phyloP scores from a whole-genome alignment of 208 protist species.

The Leishmania major region DNA sequence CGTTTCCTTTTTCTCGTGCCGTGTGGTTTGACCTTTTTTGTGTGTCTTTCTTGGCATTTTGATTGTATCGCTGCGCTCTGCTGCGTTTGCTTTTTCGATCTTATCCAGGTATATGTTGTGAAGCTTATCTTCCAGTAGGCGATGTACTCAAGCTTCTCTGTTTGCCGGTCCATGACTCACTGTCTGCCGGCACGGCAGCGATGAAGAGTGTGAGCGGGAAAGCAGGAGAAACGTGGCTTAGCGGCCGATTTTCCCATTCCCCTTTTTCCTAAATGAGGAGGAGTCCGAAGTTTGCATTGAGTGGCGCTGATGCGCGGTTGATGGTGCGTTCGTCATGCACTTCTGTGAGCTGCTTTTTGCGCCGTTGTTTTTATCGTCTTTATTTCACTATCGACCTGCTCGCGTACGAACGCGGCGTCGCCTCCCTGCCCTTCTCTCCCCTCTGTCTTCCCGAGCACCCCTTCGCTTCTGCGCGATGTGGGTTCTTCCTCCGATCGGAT shows the following conservation, averaged over 20 bases:
- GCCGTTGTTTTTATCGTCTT: not conserved
- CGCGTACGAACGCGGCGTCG: not conserved
- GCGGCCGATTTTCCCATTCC: not conserved
- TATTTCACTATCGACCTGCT: not conserved
- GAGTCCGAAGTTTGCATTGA: not conserved
- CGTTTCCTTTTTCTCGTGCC: conserved; percentile 6
- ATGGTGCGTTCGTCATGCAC: not conserved
- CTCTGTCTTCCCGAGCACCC: not conserved
- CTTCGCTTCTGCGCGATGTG: not conserved
- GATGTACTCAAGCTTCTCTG: not conserved
- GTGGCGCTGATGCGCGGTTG: not conserved
- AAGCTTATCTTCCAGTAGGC: not conserved
- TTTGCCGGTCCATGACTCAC: not conserved
- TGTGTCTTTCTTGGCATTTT: not conserved
- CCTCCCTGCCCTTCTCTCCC: conserved; percentile 1
- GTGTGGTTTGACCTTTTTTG: not conserved
- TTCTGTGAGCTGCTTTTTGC: not conserved
- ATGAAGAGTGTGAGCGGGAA: not conserved
- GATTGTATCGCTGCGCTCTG: not conserved
- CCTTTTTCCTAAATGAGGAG: not conserved
- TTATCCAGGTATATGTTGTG: not conserved
- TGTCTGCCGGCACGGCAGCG: not conserved
- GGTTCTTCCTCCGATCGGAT: not conserved
- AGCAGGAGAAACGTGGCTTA: not conserved
- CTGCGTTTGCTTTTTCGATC: not conserved